Conservation (phyloP, 495 filamentous ascomycete genomes). For the Penicillium riverlandense region DNA sequence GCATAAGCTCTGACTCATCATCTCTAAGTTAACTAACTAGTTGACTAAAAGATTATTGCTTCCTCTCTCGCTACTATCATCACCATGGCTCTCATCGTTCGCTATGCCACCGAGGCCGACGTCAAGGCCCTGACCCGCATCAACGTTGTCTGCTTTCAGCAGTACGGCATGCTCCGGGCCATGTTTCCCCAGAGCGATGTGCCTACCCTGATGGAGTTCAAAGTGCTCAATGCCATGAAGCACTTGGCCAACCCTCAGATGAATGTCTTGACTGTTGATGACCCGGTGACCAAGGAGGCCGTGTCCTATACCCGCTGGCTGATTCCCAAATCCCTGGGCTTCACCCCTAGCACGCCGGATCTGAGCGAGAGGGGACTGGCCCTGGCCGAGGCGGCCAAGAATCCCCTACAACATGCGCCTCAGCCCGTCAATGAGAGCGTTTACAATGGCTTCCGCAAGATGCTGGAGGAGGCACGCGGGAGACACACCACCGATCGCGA, state of each 20-base stretch:
- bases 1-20: no score
- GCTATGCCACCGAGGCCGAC: conserved; percentile 17
- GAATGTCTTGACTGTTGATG: conserved; percentile 16
- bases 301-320: conserved; percentile 17
- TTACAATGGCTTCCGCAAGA: conserved; percentile 6
- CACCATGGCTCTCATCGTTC: conserved; percentile 9
- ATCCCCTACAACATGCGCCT: conserved; percentile 9
- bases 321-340: conserved; percentile 8
- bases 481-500: conserved; percentile 11
- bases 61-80: not conserved
- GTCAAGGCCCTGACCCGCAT: conserved; percentile 10
- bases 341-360: not conserved
- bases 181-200: conserved; percentile 12
- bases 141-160: conserved; percentile 15
- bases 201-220: conserved; percentile 6
- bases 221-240: conserved; percentile 14
- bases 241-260: conserved; percentile 16
- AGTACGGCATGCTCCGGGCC: conserved; percentile 1
- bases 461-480: conserved; percentile 11
- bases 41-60: not conserved
- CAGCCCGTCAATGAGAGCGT: conserved; percentile 13
- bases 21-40: no score
- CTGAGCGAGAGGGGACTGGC: conserved; percentile 11
- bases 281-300: conserved; percentile 8
- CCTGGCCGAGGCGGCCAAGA: conserved; percentile 2